phyloP scores from a whole-genome alignment of 1,284 basidiomycete genomes.

The Phylloporus gajari region DNA sequence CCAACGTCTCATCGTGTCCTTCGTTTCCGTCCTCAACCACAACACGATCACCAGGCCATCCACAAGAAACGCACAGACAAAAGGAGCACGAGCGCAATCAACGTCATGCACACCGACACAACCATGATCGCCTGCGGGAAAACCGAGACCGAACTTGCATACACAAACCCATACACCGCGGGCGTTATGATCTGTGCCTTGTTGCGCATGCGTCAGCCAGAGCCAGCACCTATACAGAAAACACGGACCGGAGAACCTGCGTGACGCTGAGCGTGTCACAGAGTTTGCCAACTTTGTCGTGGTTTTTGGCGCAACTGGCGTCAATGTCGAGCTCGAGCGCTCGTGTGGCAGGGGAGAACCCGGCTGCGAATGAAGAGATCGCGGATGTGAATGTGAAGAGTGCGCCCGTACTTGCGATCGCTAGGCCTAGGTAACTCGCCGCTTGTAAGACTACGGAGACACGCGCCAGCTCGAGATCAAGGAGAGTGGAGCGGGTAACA shows the following conservation, averaged over 20 bases:
- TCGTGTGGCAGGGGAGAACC: slow-evolving; percentile 72
- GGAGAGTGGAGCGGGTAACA: slow-evolving; percentile 54
- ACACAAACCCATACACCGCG: slow-evolving; percentile 60
- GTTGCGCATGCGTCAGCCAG: background rate
- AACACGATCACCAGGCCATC: background rate
- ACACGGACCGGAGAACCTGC: slow-evolving; percentile 67
- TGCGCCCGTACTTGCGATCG: slow-evolving; percentile 51
- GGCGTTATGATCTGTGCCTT: slow-evolving; percentile 61
- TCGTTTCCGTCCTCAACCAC: slow-evolving; percentile 11
- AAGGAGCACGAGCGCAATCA: slow-evolving; percentile 48
- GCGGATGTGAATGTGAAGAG: slow-evolving; percentile 62
- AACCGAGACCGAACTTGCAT: slow-evolving; percentile 56
- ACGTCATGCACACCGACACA: slow-evolving; percentile 40
- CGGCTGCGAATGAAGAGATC: slow-evolving; percentile 63
- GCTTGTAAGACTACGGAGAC: slow-evolving; percentile 69
- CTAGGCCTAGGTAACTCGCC: slow-evolving; percentile 63
- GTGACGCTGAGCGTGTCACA: slow-evolving; percentile 80
- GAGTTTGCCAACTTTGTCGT: slow-evolving; percentile 65
- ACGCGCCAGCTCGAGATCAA: slow-evolving; percentile 75
- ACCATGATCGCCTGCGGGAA: slow-evolving; percentile 60
- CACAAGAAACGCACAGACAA: slow-evolving; percentile 48
- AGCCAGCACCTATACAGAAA: background rate
- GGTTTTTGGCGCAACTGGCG: slow-evolving; percentile 52
- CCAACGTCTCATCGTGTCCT: background rate
- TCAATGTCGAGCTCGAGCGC: slow-evolving; percentile 75